Evolutionary conservation across 768 basidiomycete species (phyloP), one percentile per base, ranked within the genome.

Genomic region (Kwoniella mangroviensis): DNA sequence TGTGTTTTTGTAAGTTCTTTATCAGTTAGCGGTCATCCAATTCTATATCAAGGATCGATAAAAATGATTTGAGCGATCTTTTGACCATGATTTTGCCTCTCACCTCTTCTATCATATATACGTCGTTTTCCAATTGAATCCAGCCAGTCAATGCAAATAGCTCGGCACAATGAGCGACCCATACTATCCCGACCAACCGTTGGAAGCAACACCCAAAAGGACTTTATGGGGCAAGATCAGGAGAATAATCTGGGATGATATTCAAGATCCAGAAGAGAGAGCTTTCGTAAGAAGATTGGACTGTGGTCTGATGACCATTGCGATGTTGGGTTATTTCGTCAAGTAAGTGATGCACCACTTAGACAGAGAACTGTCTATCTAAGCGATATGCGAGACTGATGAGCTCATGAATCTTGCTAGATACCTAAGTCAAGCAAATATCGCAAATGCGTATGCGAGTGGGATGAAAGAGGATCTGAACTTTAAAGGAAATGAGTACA

Each of bases 381-480:
- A 28, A 28, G 28, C 28, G 28, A 28, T 28, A 28, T 2, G 28
- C 28, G 54, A 4, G n/a, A 54, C 55, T 66, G 55, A 66, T 54
- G 11, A n/a, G 13, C 19, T 17, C 5, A 42, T 11, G 58, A 34
- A 59, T 43, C 3, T 60, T 40, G 4, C 12, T 34, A 60, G 67
- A 45, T 68, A 61, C 45, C 21, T 61, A 11, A 56, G 58, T 28
- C 58, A 68, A 34, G 67, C 49, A 2, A 70, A 58, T 21, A 54
- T 69, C 45, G 41, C 63, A 10, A 70, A 72, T 34, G 73, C 73
- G 12, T 75, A 75, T 57, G 74, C 70, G 0, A 67, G 68, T 7
- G 78, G 78, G 15, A 73, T 78, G 72, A 70, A 74, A 42, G 77
- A 75, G 43, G 74, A 66, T 34, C 65, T 78, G 24, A 52, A 74